These are phyloP conservation scores for Crucibulum laeve DNA, from an alignment of 768 basidiomycete genomes.

Conservation along the genomic window DNA sequence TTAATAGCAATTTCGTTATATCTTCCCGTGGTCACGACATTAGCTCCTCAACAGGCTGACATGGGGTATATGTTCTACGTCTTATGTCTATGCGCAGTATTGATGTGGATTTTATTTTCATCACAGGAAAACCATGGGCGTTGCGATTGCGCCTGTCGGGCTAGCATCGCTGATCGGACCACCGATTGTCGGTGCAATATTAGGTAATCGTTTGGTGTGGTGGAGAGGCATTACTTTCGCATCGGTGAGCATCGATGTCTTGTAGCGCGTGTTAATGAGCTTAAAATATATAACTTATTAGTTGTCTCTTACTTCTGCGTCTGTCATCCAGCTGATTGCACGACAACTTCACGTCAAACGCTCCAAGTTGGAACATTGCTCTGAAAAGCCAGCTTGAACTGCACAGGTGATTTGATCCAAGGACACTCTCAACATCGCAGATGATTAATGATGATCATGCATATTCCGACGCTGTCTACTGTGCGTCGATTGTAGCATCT, in stretches of 20 bases:
- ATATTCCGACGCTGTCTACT: too few species aligned
- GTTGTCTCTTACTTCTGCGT: conserved; percentile 2
- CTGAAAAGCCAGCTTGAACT: too few species aligned
- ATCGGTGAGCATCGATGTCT: conserved; percentile 3
- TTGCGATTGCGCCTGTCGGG: conserved; percentile 4
- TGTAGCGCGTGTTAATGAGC: neutral
- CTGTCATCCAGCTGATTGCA: conserved; percentile 5
- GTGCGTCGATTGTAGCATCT: too few species aligned
- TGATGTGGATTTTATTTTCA: neutral
- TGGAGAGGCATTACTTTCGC: conserved; percentile 7
- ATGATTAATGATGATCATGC: too few species aligned
- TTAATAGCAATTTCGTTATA: conserved; percentile 4
- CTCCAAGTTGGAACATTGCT: too few species aligned
- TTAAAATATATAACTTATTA: neutral
- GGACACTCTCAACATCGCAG: too few species aligned
- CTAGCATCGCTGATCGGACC: conserved; percentile 7
- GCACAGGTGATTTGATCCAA: too few species aligned
- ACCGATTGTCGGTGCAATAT: conserved; percentile 5
- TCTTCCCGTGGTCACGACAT: neutral
- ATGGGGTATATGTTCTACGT: conserved; percentile 2
- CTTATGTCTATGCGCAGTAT: neutral
- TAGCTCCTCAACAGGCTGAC: conserved; percentile 6
- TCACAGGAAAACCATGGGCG: conserved; percentile 3
- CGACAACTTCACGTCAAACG: conserved; percentile 1
- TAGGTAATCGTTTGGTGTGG: conserved; percentile 7